Evolutionary conservation across 805 yeast genomes (phyloP).

Genomic region (Limtongia smithiae): DNA sequence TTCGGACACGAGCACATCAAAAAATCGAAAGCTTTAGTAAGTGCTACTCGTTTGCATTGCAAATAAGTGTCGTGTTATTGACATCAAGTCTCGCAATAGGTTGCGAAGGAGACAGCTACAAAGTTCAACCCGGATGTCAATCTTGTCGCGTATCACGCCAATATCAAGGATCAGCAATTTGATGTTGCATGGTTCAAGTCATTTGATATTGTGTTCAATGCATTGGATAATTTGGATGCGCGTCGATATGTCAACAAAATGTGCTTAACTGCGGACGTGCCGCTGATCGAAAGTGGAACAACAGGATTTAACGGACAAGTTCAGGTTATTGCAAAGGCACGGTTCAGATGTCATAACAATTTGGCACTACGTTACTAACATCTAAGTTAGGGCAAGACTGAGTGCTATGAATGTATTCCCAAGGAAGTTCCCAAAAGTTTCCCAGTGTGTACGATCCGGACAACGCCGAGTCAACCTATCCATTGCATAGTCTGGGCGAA

Average conservation of each 20-base stretch:
- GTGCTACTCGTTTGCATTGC: not conserved
- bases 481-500: slow-evolving; percentile 99
- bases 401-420: slow-evolving; percentile 88
- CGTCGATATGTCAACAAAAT: slow-evolving; percentile 83
- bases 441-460: slow-evolving; percentile 95
- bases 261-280: slow-evolving; percentile 67
- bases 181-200: slow-evolving; percentile 72
- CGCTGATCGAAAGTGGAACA: slow-evolving; percentile 90
- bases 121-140: slow-evolving; percentile 65
- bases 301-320: slow-evolving; percentile 94
- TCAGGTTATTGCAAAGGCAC: slow-evolving; percentile 64
- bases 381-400: slow-evolving; percentile 63
- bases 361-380: not conserved
- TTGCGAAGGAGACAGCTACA: slow-evolving; percentile 79
- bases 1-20: slow-evolving; percentile 88
- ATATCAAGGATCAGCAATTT: slow-evolving; percentile 77
- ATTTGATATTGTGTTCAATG: slow-evolving; percentile 81
- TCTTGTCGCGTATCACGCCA: slow-evolving; percentile 76
- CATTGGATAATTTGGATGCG: slow-evolving; percentile 86
- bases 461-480: slow-evolving; percentile 93
- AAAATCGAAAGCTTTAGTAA: slow-evolving; percentile 69
- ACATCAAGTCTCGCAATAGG: no score
- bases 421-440: slow-evolving; percentile 85
- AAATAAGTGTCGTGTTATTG: no score
- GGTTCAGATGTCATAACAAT: not conserved